These are phyloP conservation scores for Eimeria sp. DNA, from an alignment of 169 alveolate species.

Conservation along the genomic window DNA sequence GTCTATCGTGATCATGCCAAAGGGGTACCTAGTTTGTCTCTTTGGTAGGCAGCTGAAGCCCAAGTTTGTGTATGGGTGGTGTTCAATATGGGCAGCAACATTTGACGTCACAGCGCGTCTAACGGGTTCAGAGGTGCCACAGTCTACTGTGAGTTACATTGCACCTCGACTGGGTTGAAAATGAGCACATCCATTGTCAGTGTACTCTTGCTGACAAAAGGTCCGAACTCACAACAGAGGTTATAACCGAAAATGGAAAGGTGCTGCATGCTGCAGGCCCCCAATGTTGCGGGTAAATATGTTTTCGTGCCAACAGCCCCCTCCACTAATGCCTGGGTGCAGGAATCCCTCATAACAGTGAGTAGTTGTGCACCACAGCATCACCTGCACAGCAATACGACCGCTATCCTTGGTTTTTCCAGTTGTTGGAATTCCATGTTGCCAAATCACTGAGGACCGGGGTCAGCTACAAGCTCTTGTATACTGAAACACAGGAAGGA, in stretches of 20 bases:
- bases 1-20: background rate
- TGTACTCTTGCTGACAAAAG: background rate
- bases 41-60: background rate
- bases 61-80: background rate
- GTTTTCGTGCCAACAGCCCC: slow-evolving; percentile 69
- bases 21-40: background rate
- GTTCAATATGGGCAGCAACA: slow-evolving; percentile 45
- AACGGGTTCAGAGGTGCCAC: slow-evolving; percentile 42
- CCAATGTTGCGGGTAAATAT: slow-evolving; percentile 43
- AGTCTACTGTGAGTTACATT: slow-evolving; percentile 34
- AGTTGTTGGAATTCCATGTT: background rate
- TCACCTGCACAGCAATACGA: background rate
- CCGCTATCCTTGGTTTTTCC: background rate
- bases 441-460: background rate
- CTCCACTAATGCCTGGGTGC: slow-evolving; percentile 77
- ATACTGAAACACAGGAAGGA: slow-evolving; percentile 53
- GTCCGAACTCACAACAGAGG: background rate
- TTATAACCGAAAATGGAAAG: background rate
- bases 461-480: background rate
- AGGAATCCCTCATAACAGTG: slow-evolving; percentile 70
- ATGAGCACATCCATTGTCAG: background rate
- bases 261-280: background rate
- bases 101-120: slow-evolving; percentile 77
- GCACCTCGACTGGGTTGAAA: background rate
- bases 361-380: background rate